Conservation (phyloP, 2,329 filamentous ascomycete species). For the Calonectria pteridis region DNA sequence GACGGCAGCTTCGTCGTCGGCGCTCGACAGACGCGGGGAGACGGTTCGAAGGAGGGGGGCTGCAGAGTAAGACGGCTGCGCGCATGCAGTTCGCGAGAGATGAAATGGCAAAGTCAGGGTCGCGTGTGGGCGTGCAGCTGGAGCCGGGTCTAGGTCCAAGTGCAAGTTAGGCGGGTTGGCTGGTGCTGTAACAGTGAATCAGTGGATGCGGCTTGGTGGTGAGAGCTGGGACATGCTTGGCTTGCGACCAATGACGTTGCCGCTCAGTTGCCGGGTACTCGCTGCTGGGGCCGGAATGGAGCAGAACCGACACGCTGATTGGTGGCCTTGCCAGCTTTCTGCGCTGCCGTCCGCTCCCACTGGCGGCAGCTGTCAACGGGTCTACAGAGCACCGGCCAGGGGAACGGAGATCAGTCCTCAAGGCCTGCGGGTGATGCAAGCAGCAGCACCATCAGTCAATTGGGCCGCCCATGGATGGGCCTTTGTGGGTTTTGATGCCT, state of each 20-base stretch:
- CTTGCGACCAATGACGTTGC: conserved; percentile 35
- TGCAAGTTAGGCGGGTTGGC: conserved; percentile 34
- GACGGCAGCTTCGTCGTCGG: conserved; percentile 26
- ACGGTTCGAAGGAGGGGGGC: conserved; percentile 26
- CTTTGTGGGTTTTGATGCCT: neutral
- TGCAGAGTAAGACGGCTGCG: conserved; percentile 28
- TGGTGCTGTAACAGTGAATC: conserved; percentile 20
- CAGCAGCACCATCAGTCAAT: conserved; percentile 7
- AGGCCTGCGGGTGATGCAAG: conserved; percentile 12
- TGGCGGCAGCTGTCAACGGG: conserved; percentile 6
- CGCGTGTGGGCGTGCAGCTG: conserved; percentile 22
- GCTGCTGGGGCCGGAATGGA: conserved; percentile 32
- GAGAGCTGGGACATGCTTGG: conserved; percentile 30
- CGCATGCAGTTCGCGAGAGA: conserved; percentile 32
- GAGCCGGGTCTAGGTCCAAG: conserved; percentile 27
- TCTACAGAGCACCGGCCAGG: neutral
- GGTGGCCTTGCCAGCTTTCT: conserved; percentile 29
- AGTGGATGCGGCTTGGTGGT: conserved; percentile 40
- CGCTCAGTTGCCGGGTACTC: conserved; percentile 25
- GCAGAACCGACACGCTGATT: conserved; percentile 28
- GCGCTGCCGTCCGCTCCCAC: neutral
- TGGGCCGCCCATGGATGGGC: conserved; percentile 1
- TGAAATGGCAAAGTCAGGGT: conserved; percentile 4
- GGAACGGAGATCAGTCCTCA: neutral
- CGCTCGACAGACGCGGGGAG: conserved; percentile 27